Evolutionary conservation across 2,329 filamentous ascomycete genomes (phyloP).

Genomic region (Penicillium sp.): DNA sequence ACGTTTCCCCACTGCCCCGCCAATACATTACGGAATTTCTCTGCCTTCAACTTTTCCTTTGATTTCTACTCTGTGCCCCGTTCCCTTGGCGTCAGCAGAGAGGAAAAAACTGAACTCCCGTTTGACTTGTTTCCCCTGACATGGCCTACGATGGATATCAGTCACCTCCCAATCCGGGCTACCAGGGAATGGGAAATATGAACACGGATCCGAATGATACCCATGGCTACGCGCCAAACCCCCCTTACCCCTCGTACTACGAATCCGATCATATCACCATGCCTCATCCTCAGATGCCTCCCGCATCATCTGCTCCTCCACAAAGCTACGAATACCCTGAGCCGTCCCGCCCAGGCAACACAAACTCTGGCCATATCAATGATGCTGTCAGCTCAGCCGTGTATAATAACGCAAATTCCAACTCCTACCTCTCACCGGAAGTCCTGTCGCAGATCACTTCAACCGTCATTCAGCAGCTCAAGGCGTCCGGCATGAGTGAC

Average conservation of each 20-base stretch:
- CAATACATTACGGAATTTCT: constrained; percentile 16
- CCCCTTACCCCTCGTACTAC: constrained; percentile 36
- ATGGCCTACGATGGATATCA: constrained; percentile 49
- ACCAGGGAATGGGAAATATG: constrained; percentile 28
- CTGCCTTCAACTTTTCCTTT: constrained; percentile 9
- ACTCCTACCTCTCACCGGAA: constrained; percentile 57
- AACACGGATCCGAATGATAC: constrained; percentile 24
- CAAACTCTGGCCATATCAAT: constrained; percentile 47
- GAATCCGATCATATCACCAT: constrained; percentile 33
- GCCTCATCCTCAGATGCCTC: constrained; percentile 37
- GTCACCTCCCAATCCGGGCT: constrained; percentile 26
- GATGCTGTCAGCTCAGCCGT: constrained; percentile 60
- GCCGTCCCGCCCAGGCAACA: constrained; percentile 6
- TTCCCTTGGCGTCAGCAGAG: not conserved
- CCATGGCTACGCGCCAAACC: constrained; percentile 25
- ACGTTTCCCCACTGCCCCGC: constrained; percentile 20
- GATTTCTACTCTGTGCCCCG: not conserved
- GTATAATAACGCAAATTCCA: constrained; percentile 50
- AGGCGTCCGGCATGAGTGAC: constrained; percentile 44
- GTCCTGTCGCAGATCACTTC: constrained; percentile 62
- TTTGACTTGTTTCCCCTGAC: not conserved
- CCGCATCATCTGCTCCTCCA: not conserved
- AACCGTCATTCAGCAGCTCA: constrained; percentile 59
- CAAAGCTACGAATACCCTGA: constrained; percentile 1
- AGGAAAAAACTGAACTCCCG: not conserved